A percentile compares a stretch with the other conserved stretches of the same genome.
phyloP scores from a whole-genome alignment of 345 rosid genomes.

The Arabidopsis thaliana region TAIR10.1 NC_003076.8:6868001-6868500 shows the following conservation, averaged over 20 bases:
- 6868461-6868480: conserved; percentile 56
- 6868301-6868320: conserved; percentile 93
- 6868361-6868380: conserved; percentile 80
- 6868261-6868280: neutral
- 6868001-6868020: conserved; percentile 1
- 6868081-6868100: conserved; percentile 68
- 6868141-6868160: conserved; percentile 63
- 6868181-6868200: conserved; percentile 87
- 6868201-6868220: conserved; percentile 51
- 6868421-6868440: conserved; percentile 79
- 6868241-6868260: conserved; percentile 17
- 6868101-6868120: conserved; percentile 82
- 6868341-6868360: conserved; percentile 66
- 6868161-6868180: conserved; percentile 74
- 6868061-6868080: neutral
- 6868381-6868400: conserved; percentile 97
- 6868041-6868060: conserved; percentile 5
- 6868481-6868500: conserved; percentile 10
- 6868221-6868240: conserved; percentile 17
- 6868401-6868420: conserved; percentile 88
- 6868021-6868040: conserved; percentile 20
- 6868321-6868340: conserved; percentile 69
- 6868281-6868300: conserved; percentile 84
- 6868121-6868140: conserved; percentile 53
- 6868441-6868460: conserved; percentile 85